Percentiles rank a stretch among this genome's conserved stretches.
Conservation (phyloP, 2,329 filamentous ascomycete genomes). For the Penicillium sp. region DNA sequence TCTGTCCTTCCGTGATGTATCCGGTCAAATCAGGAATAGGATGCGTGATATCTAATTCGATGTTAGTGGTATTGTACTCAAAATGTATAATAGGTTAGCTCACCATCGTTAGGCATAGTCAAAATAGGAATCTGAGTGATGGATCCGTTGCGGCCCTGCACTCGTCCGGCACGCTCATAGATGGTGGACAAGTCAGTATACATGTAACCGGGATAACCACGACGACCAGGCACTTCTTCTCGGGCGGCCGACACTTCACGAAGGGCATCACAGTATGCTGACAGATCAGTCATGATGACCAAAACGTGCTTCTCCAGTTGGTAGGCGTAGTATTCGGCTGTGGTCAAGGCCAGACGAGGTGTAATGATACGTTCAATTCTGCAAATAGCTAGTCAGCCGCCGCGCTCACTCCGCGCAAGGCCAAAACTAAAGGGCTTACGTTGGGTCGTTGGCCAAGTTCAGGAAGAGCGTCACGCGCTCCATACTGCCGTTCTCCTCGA, state of each 20-base stretch:
- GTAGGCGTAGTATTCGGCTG: slow-evolving; percentile 99
- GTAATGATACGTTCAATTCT: slow-evolving; percentile 99
- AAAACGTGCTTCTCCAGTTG: slow-evolving; percentile 99
- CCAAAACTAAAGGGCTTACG: slow-evolving; percentile 62
- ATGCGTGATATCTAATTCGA: slow-evolving; percentile 82
- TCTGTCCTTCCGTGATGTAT: slow-evolving; percentile 99
- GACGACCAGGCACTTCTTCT: slow-evolving; percentile 98
- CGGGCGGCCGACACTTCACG: slow-evolving; percentile 97
- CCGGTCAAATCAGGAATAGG: slow-evolving; percentile 98
- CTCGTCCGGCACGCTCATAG: slow-evolving; percentile 98
- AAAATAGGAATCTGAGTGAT: slow-evolving; percentile 99
- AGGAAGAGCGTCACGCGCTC: slow-evolving; percentile 97
- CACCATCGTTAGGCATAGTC: slow-evolving; percentile 98
- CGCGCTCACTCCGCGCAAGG: background rate
- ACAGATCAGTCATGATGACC: slow-evolving; percentile 97
- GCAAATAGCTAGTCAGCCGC: slow-evolving; percentile 20
- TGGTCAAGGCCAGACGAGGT: slow-evolving; percentile 94
- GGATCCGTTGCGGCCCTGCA: slow-evolving; percentile 93
- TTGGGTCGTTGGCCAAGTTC: slow-evolving; percentile 98
- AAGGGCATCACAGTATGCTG: slow-evolving; percentile 97
- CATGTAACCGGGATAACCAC: slow-evolving; percentile 99
- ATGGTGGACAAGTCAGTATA: slow-evolving; percentile 99
- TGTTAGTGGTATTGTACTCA: slow-evolving; percentile 10
- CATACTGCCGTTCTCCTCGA: slow-evolving; percentile 98
- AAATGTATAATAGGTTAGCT: slow-evolving; percentile 18